These are phyloP conservation scores for Phytophthora agathidicida DNA, from an alignment of 352 stramenopile genomes.

Conservation along the genomic window DNA sequence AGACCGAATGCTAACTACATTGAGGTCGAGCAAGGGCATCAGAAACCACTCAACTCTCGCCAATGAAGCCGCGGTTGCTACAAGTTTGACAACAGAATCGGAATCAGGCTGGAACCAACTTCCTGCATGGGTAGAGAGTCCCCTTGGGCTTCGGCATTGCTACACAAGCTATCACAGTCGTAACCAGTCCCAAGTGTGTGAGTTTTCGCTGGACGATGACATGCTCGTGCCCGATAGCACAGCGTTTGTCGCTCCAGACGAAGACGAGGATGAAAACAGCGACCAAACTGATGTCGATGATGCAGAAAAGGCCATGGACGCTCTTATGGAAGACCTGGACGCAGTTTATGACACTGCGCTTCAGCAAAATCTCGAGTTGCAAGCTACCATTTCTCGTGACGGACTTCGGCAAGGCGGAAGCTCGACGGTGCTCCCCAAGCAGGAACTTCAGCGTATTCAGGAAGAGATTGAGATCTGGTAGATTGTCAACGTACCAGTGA, in stretches of 20 bases:
- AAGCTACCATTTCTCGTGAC: constrained; percentile 54
- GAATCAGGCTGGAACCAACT: constrained; percentile 42
- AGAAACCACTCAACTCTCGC: constrained; percentile 48
- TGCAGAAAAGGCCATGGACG: constrained; percentile 50
- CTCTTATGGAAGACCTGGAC: constrained; percentile 58
- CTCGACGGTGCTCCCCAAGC: constrained; percentile 55
- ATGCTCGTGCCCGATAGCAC: constrained; percentile 33
- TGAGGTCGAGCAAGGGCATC: constrained; percentile 58
- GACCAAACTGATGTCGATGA: constrained; percentile 28
- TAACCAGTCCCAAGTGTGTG: constrained; percentile 34
- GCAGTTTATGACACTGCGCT: constrained; percentile 47
- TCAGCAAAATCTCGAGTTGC: constrained; percentile 39
- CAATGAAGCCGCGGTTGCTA: constrained; percentile 29
- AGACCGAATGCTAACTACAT: constrained; percentile 40
- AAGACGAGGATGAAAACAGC: constrained; percentile 28
- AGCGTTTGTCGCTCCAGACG: constrained; percentile 39
- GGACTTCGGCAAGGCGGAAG: constrained; percentile 50
- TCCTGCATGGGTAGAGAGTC: constrained; percentile 43
- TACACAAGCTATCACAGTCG: constrained; percentile 30
- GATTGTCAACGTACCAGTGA: constrained; percentile 1
- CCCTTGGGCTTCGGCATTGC: constrained; percentile 50
- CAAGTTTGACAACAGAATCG: constrained; percentile 11
- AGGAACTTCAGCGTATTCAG: constrained; percentile 80
- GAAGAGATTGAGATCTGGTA: constrained; percentile 85
- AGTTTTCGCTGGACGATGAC: constrained; percentile 60